Evolutionary conservation across 371 early-diverging fungal genomes (phyloP), one percentile per base, ranked within the genome.

Genomic region (Mucor plumbeus): DNA sequence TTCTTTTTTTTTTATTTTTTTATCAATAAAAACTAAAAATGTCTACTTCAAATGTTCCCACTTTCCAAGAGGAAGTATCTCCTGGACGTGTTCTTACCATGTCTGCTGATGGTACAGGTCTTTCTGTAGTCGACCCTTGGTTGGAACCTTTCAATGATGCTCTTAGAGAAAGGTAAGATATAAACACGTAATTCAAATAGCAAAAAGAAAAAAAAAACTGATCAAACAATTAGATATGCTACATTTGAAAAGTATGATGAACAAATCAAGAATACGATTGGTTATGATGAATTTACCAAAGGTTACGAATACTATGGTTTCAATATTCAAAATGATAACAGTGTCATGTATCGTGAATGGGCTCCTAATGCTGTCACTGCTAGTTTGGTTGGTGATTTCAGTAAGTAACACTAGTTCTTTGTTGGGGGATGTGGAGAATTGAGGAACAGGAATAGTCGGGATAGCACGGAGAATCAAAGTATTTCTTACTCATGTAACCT

Each of bases 361-460:
- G 97, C 97, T 13, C 98, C 97, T 5, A 90, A 89, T 63, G 97
- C 92, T 15, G 73, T 67, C 14, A 78, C 81, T 36, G 97, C 96
- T 13, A 90, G 83, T 68, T 86, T 97, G 21, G 88, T 96, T 44
- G 98, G 98, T 36, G 97, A 97, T 62, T 97, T 97, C 78, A 97
- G 95, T 93, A 82, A 74, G 87, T 44, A 17, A 6, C n/a, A 44
- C 17, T 17, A 44, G 17, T 6, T 17, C n/a, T 83, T 34, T 41
- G 39, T 35, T 57, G 65, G 65, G 38, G 21, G 38, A 19, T 21
- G 38, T 19, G 39, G 14, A 17, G 50, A 47, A 21, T 7, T 41
- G 38, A 38, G 38, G 38, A 38, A n/a, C 44, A 44, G 61, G 47
- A 60, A 60, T 33, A 44, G n/a, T 34, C 31, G 40, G 60, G 64